Percentiles rank a stretch among this genome's conserved stretches.
These are phyloP conservation scores for Pholiota molesta DNA, from an alignment of 768 basidiomycete species.

Conservation along the genomic window DNA sequence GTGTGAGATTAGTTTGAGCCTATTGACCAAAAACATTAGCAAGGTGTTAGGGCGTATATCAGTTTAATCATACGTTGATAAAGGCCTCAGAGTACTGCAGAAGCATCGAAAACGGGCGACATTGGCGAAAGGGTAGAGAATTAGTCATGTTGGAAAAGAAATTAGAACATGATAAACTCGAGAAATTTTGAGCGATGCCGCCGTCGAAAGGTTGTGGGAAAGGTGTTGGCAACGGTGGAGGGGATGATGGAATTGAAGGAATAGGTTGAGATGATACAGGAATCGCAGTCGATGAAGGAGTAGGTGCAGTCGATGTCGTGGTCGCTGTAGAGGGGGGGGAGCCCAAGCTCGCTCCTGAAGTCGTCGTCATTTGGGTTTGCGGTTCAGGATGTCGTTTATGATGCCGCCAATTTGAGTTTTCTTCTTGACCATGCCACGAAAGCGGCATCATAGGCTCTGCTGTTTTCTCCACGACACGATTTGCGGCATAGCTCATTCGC, in stretches of 20 bases:
- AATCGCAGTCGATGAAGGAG: constrained; percentile 15
- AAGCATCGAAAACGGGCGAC: constrained; percentile 76
- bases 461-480: constrained; percentile 46
- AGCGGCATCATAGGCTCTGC: constrained; percentile 18
- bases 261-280: constrained; percentile 30
- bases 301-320: constrained; percentile 2
- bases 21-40: constrained; percentile 35
- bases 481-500: constrained; percentile 53
- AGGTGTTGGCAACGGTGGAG: constrained; percentile 66
- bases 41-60: constrained; percentile 3
- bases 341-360: constrained; percentile 15
- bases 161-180: constrained; percentile 60
- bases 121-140: constrained; percentile 61
- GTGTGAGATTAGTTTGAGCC: constrained; percentile 65
- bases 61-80: constrained; percentile 45
- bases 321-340: constrained; percentile 22
- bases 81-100: constrained; percentile 57
- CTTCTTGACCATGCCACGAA: constrained; percentile 32
- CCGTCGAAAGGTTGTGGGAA: constrained; percentile 80
- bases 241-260: constrained; percentile 51
- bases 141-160: constrained; percentile 82
- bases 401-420: constrained; percentile 37
- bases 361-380: constrained; percentile 8
- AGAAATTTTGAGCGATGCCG: constrained; percentile 65
- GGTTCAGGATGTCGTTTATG: constrained; percentile 44